Conservation (phyloP, 208 protist genomes). For the Acanthamoeba healyi region DNA sequence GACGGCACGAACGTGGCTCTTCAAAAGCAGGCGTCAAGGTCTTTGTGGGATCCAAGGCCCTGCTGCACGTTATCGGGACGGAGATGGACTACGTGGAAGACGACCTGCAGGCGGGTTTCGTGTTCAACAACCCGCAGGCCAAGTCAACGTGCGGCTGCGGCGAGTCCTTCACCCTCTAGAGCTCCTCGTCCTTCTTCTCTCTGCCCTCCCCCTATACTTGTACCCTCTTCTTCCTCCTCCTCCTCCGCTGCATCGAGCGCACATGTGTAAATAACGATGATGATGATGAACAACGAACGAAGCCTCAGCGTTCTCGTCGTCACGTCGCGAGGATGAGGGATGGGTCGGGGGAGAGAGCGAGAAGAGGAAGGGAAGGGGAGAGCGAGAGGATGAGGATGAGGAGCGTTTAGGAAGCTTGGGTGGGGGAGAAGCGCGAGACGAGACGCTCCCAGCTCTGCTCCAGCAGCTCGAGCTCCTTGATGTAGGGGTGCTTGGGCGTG, state of each 20-base stretch:
- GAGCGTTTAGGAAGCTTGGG: constrained; percentile 2
- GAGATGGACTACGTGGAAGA: constrained; percentile 97
- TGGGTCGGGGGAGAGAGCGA: neutral
- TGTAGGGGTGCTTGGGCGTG: constrained; percentile 63
- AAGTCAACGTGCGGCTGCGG: constrained; percentile 97
- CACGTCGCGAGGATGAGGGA: no score
- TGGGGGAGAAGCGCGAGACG: constrained; percentile 63
- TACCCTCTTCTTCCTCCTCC: neutral
- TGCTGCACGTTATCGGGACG: constrained; percentile 97
- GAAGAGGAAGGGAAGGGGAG: neutral
- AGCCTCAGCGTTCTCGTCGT: no score
- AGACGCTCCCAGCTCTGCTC: constrained; percentile 70
- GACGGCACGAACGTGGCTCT: neutral
- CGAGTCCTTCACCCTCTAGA: constrained; percentile 93
- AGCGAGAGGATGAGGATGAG: neutral
- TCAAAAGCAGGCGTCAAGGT: constrained; percentile 94
- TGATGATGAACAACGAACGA: no score
- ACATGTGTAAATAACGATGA: no score
- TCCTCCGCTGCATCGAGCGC: no score
- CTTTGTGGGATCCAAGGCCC: constrained; percentile 94
- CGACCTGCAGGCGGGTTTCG: constrained; percentile 97
- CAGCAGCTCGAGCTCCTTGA: constrained; percentile 72
- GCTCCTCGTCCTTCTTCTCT: neutral
- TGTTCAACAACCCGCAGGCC: constrained; percentile 97
- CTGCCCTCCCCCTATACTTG: neutral